phyloP scores from a whole-genome alignment of 73 alveolate genomes.

The Symbiodinium natans region DNA sequence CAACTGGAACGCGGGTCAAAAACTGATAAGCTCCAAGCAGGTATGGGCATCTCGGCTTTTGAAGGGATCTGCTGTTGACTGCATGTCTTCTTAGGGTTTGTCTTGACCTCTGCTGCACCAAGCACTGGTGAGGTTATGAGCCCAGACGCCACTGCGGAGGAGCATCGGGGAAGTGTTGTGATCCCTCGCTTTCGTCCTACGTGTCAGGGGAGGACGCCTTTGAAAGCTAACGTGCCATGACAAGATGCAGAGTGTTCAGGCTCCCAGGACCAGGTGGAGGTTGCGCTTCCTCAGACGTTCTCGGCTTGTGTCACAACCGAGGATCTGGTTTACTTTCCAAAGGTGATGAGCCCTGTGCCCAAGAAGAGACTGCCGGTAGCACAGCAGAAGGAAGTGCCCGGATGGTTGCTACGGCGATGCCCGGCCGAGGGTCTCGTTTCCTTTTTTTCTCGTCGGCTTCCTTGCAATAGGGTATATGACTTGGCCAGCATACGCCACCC shows the following conservation, averaged over 20 bases:
- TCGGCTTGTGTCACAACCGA: neutral
- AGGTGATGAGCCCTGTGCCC: conserved; percentile 81
- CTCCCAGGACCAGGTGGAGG: neutral
- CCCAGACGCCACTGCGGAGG: conserved; percentile 6
- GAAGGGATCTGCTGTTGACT: neutral
- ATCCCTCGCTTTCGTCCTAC: conserved; percentile 78
- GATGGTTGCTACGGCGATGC: conserved; percentile 33
- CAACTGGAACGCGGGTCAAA: conserved; percentile 80
- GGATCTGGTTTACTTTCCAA: conserved; percentile 84
- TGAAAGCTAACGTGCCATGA: conserved; percentile 34
- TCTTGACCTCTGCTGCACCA: neutral
- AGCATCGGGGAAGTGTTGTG: conserved; percentile 54
- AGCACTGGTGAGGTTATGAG: conserved; percentile 24
- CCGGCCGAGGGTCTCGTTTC: conserved; percentile 7
- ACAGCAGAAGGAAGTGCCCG: neutral
- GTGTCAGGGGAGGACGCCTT: conserved; percentile 36
- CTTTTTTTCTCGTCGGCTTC: neutral
- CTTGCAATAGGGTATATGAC: neutral
- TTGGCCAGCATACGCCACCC: neutral
- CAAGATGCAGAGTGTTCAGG: neutral
- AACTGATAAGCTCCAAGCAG: conserved; percentile 68
- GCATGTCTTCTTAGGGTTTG: neutral
- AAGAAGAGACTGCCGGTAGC: conserved; percentile 54
- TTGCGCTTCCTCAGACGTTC: neutral
- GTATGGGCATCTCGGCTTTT: conserved; percentile 62